A percentile compares a stretch with the other conserved stretches of the same genome.
These are phyloP conservation scores for Candida railenensis DNA, from an alignment of 805 yeast genomes.

Conservation along the genomic window DNA sequence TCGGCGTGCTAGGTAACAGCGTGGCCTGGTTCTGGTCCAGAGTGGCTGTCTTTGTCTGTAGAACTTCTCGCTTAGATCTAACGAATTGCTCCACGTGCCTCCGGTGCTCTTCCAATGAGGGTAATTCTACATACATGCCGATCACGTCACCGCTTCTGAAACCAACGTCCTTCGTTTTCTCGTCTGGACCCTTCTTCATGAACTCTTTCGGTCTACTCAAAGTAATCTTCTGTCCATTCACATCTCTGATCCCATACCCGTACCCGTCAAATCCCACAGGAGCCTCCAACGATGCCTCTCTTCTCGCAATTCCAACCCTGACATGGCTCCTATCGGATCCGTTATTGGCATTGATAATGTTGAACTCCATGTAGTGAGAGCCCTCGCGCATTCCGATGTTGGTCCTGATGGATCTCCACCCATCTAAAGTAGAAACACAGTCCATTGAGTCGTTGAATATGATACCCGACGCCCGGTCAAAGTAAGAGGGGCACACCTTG, in stretches of 20 bases:
- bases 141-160: slow-evolving; percentile 77
- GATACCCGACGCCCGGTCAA: slow-evolving; percentile 68
- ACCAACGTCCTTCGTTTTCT: slow-evolving; percentile 35
- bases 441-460: slow-evolving; percentile 24
- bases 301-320: slow-evolving; percentile 76
- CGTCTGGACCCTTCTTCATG: slow-evolving; percentile 34
- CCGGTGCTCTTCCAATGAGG: slow-evolving; percentile 48
- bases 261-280: slow-evolving; percentile 96
- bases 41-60: no score
- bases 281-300: slow-evolving; percentile 88
- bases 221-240: slow-evolving; percentile 72
- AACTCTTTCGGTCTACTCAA: slow-evolving; percentile 63
- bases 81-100: slow-evolving; percentile 35
- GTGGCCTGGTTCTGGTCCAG: neutral
- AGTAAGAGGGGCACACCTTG: slow-evolving; percentile 53
- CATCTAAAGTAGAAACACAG: slow-evolving; percentile 57
- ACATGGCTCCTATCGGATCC: slow-evolving; percentile 51
- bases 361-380: slow-evolving; percentile 73
- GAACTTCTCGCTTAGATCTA: no score
- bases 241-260: slow-evolving; percentile 88
- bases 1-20: neutral
- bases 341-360: slow-evolving; percentile 46
- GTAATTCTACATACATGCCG: slow-evolving; percentile 74
- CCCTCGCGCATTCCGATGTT: slow-evolving; percentile 81
- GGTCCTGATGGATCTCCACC: slow-evolving; percentile 79